A percentile compares a stretch with the other conserved stretches of the same genome.
Conservation (phyloP, 208 protist genomes). For the Kentomonas sorsogonicus region DNA sequence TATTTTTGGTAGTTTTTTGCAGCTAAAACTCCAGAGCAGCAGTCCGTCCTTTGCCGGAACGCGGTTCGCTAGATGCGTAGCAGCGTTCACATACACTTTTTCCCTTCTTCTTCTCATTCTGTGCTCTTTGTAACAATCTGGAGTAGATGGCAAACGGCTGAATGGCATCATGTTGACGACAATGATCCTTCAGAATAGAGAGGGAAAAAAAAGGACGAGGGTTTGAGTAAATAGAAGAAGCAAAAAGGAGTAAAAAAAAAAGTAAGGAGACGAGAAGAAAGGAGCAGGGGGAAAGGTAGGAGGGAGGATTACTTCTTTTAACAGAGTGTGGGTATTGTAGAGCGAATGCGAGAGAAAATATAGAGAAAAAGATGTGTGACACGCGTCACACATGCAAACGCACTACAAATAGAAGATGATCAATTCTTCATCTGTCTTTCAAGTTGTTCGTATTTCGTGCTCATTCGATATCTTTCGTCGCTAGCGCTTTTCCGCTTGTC, state of each 20-base stretch:
- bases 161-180: too few species aligned
- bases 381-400: neutral
- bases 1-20: too few species aligned
- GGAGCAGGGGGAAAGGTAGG: neutral
- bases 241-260: slow-evolving; percentile 13
- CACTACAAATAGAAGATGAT: neutral
- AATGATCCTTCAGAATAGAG: slow-evolving; percentile 7
- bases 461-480: too few species aligned
- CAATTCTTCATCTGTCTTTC: too few species aligned
- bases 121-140: too few species aligned
- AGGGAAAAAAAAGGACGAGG: slow-evolving; percentile 9
- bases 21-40: too few species aligned
- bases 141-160: too few species aligned
- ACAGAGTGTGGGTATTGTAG: slow-evolving; percentile 4
- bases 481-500: neutral
- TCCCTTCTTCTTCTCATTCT: too few species aligned
- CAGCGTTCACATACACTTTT: too few species aligned
- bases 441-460: too few species aligned
- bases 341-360: neutral
- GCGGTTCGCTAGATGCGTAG: too few species aligned
- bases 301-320: slow-evolving; percentile 15
- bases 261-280: neutral
- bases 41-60: too few species aligned
- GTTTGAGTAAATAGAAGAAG: slow-evolving; percentile 4
- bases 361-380: neutral